A percentile compares a stretch with the other conserved stretches of the same genome.
These are phyloP conservation scores for Saitozyma podzolica DNA, from an alignment of 768 basidiomycete species.

Conservation along the genomic window DNA sequence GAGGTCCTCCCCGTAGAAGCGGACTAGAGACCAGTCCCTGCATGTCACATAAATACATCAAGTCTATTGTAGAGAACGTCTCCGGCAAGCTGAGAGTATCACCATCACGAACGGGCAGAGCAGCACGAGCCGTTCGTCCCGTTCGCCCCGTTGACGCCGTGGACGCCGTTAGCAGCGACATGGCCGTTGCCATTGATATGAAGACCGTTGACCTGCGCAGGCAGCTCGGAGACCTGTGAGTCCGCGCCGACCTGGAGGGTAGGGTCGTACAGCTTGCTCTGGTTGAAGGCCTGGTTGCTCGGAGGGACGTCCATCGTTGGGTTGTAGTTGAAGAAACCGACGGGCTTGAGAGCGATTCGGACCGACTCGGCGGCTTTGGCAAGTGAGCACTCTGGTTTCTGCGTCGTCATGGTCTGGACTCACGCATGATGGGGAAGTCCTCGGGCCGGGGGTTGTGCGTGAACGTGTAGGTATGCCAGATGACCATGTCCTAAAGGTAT, in stretches of 20 bases:
- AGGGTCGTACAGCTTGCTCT: constrained; percentile 4
- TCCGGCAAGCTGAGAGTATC: background rate
- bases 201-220: background rate
- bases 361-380: constrained; percentile 4
- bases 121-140: background rate
- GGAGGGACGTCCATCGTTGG: constrained; percentile 27
- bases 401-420: background rate
- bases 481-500: constrained; percentile 6
- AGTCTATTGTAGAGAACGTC: background rate
- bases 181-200: background rate
- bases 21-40: constrained; percentile 2
- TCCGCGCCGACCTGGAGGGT: background rate
- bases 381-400: background rate
- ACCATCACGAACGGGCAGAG: background rate
- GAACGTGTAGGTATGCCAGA: constrained; percentile 32
- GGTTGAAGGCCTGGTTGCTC: constrained; percentile 17
- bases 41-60: background rate
- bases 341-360: constrained; percentile 21
- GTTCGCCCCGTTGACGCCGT: no score
- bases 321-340: constrained; percentile 16
- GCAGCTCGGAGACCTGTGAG: no score
- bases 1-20: background rate
- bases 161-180: no score
- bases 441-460: constrained; percentile 30
- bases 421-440: constrained; percentile 27